phyloP scores from a whole-genome alignment of 108 stramenopile genomes.

The Cyclotella choctawhatcheeana region DNA sequence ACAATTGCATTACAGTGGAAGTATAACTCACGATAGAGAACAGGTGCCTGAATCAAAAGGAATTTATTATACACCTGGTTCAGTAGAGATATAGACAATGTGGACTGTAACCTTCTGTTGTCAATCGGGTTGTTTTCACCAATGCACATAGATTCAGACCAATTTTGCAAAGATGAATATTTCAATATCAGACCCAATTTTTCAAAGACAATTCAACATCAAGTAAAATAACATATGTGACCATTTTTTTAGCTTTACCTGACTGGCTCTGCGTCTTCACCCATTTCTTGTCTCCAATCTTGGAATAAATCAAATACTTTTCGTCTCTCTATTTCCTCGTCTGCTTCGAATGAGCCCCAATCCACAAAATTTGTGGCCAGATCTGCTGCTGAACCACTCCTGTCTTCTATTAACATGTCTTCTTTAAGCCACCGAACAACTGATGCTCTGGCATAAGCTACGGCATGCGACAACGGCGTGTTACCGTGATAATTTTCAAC shows the following conservation, averaged over 20 bases:
- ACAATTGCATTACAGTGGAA: not conserved
- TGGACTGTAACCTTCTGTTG: too few species aligned
- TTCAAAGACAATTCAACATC: too few species aligned
- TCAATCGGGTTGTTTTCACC: too few species aligned
- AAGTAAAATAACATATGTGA: too few species aligned
- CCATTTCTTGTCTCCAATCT: conserved; percentile 41
- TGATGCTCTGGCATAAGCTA: conserved; percentile 73
- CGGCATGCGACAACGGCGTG: conserved; percentile 81
- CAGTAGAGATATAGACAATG: too few species aligned
- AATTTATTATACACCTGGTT: too few species aligned
- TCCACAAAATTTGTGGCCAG: conserved; percentile 46
- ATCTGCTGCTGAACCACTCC: conserved; percentile 25
- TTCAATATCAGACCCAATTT: too few species aligned
- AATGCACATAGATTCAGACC: too few species aligned
- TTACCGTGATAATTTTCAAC: conserved; percentile 74
- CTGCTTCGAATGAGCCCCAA: conserved; percentile 35
- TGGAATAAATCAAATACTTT: conserved; percentile 40
- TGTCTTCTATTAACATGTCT: conserved; percentile 35
- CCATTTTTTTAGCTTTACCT: not conserved
- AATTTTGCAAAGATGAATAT: too few species aligned
- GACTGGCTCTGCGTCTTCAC: not conserved
- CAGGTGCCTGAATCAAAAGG: not conserved
- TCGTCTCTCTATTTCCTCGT: conserved; percentile 38
- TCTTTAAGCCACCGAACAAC: conserved; percentile 74
- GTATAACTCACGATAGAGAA: not conserved